Percentiles rank a stretch among this genome's conserved stretches.
Evolutionary conservation across 2,329 filamentous ascomycete genomes (phyloP).

Genomic region (Botrytis fragariae): DNA sequence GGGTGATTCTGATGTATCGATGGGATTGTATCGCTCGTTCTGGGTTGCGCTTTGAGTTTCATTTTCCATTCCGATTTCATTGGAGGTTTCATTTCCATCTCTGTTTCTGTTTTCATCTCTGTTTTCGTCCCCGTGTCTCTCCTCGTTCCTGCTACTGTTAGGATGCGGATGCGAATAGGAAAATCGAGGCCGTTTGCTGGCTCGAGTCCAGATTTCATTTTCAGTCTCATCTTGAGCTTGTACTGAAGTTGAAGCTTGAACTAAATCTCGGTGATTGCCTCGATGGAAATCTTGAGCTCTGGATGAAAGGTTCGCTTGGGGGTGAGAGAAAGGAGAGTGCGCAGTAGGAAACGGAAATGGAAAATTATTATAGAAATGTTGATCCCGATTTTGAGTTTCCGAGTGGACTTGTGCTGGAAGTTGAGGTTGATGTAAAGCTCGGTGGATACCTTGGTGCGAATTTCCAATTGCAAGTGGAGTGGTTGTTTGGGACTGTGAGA

Average conservation of each 20-base stretch:
- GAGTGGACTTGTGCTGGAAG: background rate
- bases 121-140: no score
- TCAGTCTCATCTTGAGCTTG: background rate
- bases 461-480: fast-evolving
- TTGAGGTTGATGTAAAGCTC: no score
- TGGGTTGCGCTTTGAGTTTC: background rate
- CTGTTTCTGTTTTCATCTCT: fast-evolving
- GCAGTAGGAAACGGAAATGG: background rate
- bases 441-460: background rate
- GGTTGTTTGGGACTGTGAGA: background rate
- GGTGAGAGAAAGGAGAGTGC: no score
- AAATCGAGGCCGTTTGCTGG: background rate
- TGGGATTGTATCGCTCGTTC: background rate
- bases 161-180: background rate
- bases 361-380: background rate
- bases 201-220: background rate
- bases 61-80: no score
- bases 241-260: background rate
- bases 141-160: fast-evolving
- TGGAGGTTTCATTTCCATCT: no score
- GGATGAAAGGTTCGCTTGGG: fast-evolving
- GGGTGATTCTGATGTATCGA: background rate
- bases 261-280: background rate
- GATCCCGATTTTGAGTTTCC: background rate
- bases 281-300: no score